Evolutionary conservation across 371 early-diverging fungal genomes (phyloP).

Genomic region (Mucor piriformis): DNA sequence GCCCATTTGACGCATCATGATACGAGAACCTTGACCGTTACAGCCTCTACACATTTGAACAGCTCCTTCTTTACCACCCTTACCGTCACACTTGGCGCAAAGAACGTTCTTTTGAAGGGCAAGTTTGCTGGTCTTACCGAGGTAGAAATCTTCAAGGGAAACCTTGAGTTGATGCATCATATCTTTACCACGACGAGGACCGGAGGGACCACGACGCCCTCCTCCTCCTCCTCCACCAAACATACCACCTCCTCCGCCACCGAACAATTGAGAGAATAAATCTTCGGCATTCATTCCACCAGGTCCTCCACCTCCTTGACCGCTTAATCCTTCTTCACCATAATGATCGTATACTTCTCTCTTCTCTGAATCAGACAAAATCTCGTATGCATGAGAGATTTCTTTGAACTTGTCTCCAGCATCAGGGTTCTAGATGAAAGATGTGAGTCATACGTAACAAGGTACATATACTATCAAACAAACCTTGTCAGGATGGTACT

Average conservation of each 20-base stretch:
- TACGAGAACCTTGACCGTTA: conserved; percentile 82
- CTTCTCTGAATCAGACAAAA: conserved; percentile 85
- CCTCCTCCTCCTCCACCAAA: conserved; percentile 65
- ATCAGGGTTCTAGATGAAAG: conserved; percentile 64
- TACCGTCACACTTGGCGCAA: conserved; percentile 82
- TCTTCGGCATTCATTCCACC: conserved; percentile 72
- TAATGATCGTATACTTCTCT: conserved; percentile 77
- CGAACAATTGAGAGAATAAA: conserved; percentile 44
- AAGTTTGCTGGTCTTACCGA: conserved; percentile 89
- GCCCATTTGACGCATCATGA: conserved; percentile 92
- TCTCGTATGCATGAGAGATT: conserved; percentile 92
- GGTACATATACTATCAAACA: neutral
- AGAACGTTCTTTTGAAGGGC: conserved; percentile 87
- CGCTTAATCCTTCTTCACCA: conserved; percentile 86
- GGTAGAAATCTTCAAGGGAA: conserved; percentile 93
- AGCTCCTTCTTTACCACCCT: conserved; percentile 73
- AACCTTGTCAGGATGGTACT: conserved; percentile 96
- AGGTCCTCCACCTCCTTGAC: conserved; percentile 42
- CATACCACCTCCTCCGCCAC: conserved; percentile 63
- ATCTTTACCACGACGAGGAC: conserved; percentile 63
- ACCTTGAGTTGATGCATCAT: conserved; percentile 83
- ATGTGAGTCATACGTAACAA: neutral
- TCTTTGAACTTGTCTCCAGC: conserved; percentile 93
- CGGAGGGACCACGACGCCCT: conserved; percentile 39
- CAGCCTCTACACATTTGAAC: conserved; percentile 75